Evolutionary conservation across 805 yeast genomes (phyloP).

Genomic region (Yamadazyma endophytica): DNA sequence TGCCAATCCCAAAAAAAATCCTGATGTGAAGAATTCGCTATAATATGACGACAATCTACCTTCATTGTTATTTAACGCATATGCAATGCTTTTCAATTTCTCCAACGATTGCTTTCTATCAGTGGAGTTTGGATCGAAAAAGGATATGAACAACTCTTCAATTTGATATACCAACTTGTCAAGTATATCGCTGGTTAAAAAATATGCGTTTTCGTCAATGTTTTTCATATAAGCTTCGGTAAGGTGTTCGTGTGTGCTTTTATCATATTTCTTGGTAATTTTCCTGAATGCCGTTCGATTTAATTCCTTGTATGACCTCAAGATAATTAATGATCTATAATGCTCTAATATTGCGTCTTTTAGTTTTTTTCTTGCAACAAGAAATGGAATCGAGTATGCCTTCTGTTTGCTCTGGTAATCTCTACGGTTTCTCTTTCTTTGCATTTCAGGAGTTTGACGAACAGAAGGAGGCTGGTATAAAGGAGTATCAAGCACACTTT

Average conservation of each 20-base stretch:
- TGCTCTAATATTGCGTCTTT: slow-evolving; percentile 67
- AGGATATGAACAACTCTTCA: slow-evolving; percentile 63
- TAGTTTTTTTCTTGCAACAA: slow-evolving; percentile 62
- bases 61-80: slow-evolving; percentile 30
- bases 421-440: slow-evolving; percentile 25
- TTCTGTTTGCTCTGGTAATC: slow-evolving; percentile 44
- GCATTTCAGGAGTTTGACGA: slow-evolving; percentile 16
- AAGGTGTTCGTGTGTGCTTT: slow-evolving; percentile 47
- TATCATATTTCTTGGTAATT: slow-evolving; percentile 87
- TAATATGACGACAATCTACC: slow-evolving; percentile 29
- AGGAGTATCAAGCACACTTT: background rate
- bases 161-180: slow-evolving; percentile 59
- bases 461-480: too few relatives aligned
- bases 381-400: slow-evolving; percentile 49
- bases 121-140: slow-evolving; percentile 50
- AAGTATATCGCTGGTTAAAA: slow-evolving; percentile 60
- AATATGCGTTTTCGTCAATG: slow-evolving; percentile 49
- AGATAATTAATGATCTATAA: slow-evolving; percentile 66
- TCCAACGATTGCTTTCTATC: slow-evolving; percentile 70
- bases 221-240: slow-evolving; percentile 51
- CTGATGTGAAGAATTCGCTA: slow-evolving; percentile 53
- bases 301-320: slow-evolving; percentile 65
- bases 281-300: slow-evolving; percentile 89
- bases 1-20: slow-evolving; percentile 66
- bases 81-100: slow-evolving; percentile 48